These are phyloP conservation scores for Saussurea involucrata DNA, from an alignment of 129 eudicot species.

Conservation along the genomic window DNA sequence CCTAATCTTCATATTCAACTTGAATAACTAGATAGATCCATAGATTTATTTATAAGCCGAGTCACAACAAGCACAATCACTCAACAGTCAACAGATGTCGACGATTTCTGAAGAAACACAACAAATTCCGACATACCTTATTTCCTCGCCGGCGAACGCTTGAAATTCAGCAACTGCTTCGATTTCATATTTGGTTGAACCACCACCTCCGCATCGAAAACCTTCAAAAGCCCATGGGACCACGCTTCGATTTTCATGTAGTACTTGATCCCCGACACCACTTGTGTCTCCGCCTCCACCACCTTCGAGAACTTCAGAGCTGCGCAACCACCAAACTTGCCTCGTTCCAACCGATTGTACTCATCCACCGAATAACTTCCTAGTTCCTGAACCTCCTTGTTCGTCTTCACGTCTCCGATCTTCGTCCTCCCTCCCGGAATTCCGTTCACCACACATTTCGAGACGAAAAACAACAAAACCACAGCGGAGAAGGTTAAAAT, in stretches of 20 bases:
- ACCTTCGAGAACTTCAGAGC: constrained; percentile 41
- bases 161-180: constrained; percentile 42
- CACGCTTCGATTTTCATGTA: constrained; percentile 48
- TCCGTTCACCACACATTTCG: neutral
- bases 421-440: constrained; percentile 44
- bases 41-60: constrained; percentile 1
- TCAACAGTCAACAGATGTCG: constrained; percentile 3
- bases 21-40: neutral
- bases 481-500: neutral
- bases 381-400: constrained; percentile 52
- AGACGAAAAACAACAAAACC: neutral
- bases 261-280: constrained; percentile 68
- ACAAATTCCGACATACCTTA: neutral
- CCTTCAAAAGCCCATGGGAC: constrained; percentile 15
- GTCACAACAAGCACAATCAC: neutral
- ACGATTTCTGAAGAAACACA: neutral
- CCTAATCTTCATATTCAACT: neutral
- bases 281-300: constrained; percentile 68
- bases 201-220: constrained; percentile 60
- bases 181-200: constrained; percentile 47
- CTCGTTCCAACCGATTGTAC: constrained; percentile 29
- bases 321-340: neutral
- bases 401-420: constrained; percentile 34
- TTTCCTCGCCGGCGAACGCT: constrained; percentile 35
- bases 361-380: constrained; percentile 53